Percentiles rank a stretch among this genome's conserved stretches.
phyloP scores from a whole-genome alignment of 495 filamentous ascomycete species.

The Xylaria nigripes region DNA sequence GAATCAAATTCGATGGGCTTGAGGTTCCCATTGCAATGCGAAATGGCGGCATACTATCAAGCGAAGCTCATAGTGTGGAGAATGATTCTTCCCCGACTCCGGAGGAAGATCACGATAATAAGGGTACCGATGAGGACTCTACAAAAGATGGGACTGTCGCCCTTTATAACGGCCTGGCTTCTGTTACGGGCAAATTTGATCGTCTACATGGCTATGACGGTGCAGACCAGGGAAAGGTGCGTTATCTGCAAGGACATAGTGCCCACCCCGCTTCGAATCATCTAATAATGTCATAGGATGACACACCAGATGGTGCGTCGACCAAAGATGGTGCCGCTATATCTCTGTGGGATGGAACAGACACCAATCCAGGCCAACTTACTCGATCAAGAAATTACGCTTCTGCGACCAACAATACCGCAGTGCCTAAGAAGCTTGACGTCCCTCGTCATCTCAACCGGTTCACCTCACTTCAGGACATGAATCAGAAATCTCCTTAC shows the following conservation, averaged over 20 bases:
- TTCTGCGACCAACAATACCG: not conserved
- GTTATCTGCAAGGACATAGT: not conserved
- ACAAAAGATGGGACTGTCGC: not conserved
- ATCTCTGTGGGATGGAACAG: not conserved
- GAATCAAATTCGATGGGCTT: conserved; percentile 11
- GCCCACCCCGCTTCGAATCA: too few species aligned
- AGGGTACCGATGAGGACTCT: not conserved
- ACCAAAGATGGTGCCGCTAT: not conserved
- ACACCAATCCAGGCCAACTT: not conserved
- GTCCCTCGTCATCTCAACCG: not conserved
- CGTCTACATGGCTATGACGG: conserved; percentile 1
- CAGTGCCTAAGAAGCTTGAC: not conserved
- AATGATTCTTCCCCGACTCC: not conserved
- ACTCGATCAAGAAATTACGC: not conserved
- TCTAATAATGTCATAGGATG: conserved; percentile 1
- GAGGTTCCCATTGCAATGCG: conserved; percentile 13
- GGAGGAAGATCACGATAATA: too few species aligned
- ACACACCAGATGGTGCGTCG: not conserved
- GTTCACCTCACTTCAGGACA: not conserved
- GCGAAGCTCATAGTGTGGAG: too few species aligned
- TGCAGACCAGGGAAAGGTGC: not conserved
- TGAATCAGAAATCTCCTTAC: not conserved
- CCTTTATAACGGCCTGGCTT: not conserved
- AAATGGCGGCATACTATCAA: not conserved
- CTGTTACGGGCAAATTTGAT: not conserved